A percentile compares a stretch with the other conserved stretches of the same genome.
These are phyloP conservation scores for Lactarius hengduanensis DNA, from an alignment of 768 basidiomycete species.

Conservation along the genomic window DNA sequence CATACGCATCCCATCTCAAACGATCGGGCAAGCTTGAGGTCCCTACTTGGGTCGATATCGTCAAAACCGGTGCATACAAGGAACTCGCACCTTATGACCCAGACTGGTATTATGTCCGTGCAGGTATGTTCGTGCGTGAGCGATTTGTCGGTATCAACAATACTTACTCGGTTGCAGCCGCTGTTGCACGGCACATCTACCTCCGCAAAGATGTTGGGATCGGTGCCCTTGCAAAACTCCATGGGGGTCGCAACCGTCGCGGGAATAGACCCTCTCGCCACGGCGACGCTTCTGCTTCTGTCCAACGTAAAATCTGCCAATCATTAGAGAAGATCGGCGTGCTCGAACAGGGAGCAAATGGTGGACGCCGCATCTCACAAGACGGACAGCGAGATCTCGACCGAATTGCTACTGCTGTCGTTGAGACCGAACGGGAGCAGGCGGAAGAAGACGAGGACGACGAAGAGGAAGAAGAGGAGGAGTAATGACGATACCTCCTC, in stretches of 20 bases:
- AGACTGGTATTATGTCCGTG: conserved; percentile 99
- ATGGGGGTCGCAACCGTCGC: conserved; percentile 93
- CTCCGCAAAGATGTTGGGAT: conserved; percentile 97
- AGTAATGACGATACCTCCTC: conserved; percentile 16
- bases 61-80: conserved; percentile 97
- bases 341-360: conserved; percentile 88
- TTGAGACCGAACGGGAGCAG: conserved; percentile 72
- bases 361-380: conserved; percentile 94
- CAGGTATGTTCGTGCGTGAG: conserved; percentile 61
- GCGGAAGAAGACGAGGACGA: conserved; percentile 73
- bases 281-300: conserved; percentile 76
- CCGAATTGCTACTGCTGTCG: conserved; percentile 88
- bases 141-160: background rate
- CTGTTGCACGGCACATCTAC: conserved; percentile 98
- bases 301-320: conserved; percentile 96
- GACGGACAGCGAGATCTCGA: conserved; percentile 96
- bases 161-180: conserved; percentile 52
- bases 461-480: conserved; percentile 53
- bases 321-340: conserved; percentile 98
- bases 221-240: conserved; percentile 91
- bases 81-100: conserved; percentile 99
- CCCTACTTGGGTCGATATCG: conserved; percentile 96
- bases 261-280: conserved; percentile 98
- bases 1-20: conserved; percentile 95
- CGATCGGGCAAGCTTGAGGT: conserved; percentile 99